Evolutionary conservation across 441 rosid species (phyloP).

Genomic region (Dalechampia spathulata): DNA sequence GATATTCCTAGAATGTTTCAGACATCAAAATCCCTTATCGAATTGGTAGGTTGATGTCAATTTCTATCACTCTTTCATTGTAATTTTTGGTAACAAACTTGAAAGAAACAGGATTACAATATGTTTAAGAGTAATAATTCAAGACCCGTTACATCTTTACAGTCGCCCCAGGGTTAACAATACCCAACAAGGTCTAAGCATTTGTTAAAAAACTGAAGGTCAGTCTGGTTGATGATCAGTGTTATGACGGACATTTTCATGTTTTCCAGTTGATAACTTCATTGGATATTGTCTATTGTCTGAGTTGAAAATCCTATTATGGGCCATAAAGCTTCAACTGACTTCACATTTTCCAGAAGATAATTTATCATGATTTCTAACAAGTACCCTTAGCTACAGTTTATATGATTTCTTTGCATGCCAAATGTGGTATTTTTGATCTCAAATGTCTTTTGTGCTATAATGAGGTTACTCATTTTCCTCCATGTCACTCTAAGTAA

Average conservation of each 20-base stretch:
- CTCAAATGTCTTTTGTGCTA: not conserved
- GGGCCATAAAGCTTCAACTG: too few species aligned
- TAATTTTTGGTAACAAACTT: too few species aligned
- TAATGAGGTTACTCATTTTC: not conserved
- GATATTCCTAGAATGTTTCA: slow-evolving; percentile 81
- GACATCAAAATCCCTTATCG: slow-evolving; percentile 64
- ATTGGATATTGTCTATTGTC: too few species aligned
- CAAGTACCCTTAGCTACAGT: slow-evolving; percentile 1
- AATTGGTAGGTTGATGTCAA: slow-evolving; percentile 56
- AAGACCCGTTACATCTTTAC: too few species aligned
- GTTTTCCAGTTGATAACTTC: slow-evolving; percentile 6
- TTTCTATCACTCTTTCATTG: too few species aligned
- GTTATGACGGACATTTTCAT: not conserved
- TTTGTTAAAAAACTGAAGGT: not conserved
- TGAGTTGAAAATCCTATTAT: too few species aligned
- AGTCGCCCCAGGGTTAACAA: not conserved
- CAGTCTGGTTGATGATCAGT: not conserved
- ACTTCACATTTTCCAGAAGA: slow-evolving; percentile 1
- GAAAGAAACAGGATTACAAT: too few species aligned
- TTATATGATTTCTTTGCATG: not conserved
- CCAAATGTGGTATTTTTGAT: slow-evolving; percentile 2
- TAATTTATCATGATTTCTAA: not conserved
- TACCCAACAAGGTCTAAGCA: not conserved
- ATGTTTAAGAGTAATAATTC: too few species aligned
- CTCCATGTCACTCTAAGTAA: slow-evolving; percentile 8